Evolutionary conservation across 257 asterid species (phyloP).

Genomic region (Petrea volubilis): DNA sequence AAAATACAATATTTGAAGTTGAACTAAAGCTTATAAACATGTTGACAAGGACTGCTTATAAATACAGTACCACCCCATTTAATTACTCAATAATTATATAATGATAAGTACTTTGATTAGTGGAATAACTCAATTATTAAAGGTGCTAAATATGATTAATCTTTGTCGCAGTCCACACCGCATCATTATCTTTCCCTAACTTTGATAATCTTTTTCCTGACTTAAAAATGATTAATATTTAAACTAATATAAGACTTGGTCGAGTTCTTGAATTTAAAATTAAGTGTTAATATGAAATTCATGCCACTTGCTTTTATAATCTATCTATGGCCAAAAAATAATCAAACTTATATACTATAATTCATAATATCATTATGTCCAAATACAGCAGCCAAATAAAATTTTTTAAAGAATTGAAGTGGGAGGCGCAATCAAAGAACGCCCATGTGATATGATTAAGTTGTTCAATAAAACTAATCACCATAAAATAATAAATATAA

Average conservation of each 20-base stretch:
- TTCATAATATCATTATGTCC: too few species aligned
- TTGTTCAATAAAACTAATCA: not conserved
- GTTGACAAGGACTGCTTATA: not conserved
- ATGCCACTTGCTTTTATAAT: slow-evolving; percentile 20
- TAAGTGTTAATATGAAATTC: not conserved
- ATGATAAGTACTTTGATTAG: not conserved
- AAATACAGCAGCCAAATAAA: not conserved
- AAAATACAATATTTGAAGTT: not conserved
- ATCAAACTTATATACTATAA: not conserved
- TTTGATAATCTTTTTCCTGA: not conserved
- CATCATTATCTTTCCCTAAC: not conserved
- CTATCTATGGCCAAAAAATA: not conserved
- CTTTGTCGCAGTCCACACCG: not conserved
- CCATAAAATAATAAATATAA: not conserved
- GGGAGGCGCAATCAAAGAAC: not conserved
- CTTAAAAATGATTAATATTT: not conserved
- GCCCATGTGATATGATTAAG: slow-evolving; percentile 24
- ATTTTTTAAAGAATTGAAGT: not conserved
- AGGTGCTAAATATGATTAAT: not conserved
- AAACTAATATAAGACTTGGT: not conserved
- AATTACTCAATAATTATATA: not conserved
- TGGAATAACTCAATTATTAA: not conserved
- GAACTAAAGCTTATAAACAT: not conserved
- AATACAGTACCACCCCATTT: not conserved
- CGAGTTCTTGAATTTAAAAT: not conserved